Evolutionary conservation across 164 flowering plant species (phyloP), one percentile per base, ranked within the genome.

Genomic region (Sedum album): DNA sequence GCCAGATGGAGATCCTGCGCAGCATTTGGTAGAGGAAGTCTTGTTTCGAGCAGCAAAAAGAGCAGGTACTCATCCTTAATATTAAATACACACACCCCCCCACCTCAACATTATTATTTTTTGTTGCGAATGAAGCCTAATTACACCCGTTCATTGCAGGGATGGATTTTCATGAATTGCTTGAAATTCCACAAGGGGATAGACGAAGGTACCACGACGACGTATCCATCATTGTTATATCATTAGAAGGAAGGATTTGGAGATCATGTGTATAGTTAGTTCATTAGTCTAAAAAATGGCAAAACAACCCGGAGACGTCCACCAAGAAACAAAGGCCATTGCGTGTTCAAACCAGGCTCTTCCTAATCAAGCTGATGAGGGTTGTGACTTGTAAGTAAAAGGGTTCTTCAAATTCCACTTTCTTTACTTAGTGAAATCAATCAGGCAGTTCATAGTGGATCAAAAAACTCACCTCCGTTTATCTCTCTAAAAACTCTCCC

Each of bases 1-100:
- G 33, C 94, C 97, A 0, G 90, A 88, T 68, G 97, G 94, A 33
- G 97, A 90, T 69, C 97, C 97, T 3, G 97, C 94, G 0, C 97
- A 90, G 71, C 92, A 90, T 76, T 82, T 90, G n/a, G 80, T 90
- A 5, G 89, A 88, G 72, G 86, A 84, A 76, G 78, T 86, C 6
- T 73, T 90, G 31, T 85, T 88, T 66, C 90, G 97, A 14, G 97
- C 97, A 23, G 97, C 97, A 5, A 91, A 86, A 73, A 88, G 83
- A 84, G 91, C 91, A 30, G 98, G 98, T 88, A 81, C 25, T 14
- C 1, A 26, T 39, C 30, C 38, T 30, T 31, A 48, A 33, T 9
- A 7, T 31, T 21, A n/a, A 6, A 67, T 31, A 48, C 63, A 1
- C 21, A n/a, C n/a, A n/a, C n/a, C n/a, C n/a, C n/a, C n/a, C n/a